phyloP scores from a whole-genome alignment of 2,329 filamentous ascomycete genomes.

The Pseudofabraea citricarpa region DNA sequence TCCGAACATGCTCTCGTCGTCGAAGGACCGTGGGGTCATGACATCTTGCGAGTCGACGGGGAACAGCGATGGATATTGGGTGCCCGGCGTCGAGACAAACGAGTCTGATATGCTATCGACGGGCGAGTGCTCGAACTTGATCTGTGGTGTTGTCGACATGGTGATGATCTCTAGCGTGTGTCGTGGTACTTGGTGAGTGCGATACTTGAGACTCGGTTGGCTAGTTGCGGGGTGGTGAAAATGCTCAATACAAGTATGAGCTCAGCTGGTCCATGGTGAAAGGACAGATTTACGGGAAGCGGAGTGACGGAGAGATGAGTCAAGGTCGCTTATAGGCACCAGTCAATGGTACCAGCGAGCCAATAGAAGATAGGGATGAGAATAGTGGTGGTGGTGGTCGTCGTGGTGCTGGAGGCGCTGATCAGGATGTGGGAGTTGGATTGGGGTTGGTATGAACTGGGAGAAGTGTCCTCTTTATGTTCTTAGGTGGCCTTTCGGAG shows the following conservation, averaged over 20 bases:
- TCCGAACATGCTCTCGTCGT: constrained; percentile 27
- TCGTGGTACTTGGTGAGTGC: neutral
- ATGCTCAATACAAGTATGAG: neutral
- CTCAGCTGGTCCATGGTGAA: neutral
- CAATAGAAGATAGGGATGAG: too few species aligned
- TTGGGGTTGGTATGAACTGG: neutral
- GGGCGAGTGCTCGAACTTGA: constrained; percentile 29
- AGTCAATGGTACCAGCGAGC: neutral
- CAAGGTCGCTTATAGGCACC: neutral
- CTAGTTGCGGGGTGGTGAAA: too few species aligned
- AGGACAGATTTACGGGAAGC: neutral
- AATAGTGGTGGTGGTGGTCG: too few species aligned
- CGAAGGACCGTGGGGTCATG: constrained; percentile 27
- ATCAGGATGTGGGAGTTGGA: neutral
- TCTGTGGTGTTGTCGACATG: constrained; percentile 18
- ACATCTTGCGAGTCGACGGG: constrained; percentile 21
- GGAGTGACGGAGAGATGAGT: neutral
- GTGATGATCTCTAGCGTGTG: neutral
- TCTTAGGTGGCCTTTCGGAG: neutral
- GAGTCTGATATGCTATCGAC: constrained; percentile 26
- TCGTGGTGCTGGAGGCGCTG: neutral
- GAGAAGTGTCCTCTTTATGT: neutral
- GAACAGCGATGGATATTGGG: constrained; percentile 26
- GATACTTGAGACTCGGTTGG: too few species aligned
- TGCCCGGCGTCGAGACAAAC: constrained; percentile 28